Evolutionary conservation across 1,139 yeast genomes (phyloP).

Genomic region (Candida mesenterica): DNA sequence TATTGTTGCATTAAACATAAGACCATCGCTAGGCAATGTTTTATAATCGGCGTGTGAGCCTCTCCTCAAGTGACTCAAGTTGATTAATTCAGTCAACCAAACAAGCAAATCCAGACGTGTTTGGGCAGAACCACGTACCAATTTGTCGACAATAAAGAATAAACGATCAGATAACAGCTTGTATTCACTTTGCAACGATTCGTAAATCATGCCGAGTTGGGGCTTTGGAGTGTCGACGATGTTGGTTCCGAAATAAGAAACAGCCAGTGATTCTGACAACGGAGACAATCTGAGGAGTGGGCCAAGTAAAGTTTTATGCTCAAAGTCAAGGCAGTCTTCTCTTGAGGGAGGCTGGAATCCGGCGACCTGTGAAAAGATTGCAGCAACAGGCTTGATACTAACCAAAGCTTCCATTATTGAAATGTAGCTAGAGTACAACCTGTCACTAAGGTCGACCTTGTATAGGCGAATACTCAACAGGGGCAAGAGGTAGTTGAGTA

Average conservation of each 20-base stretch:
- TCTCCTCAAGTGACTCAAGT: conserved; percentile 79
- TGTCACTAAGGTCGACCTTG: conserved; percentile 40
- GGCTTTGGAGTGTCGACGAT: conserved; percentile 36
- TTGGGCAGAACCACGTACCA: conserved; percentile 70
- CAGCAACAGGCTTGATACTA: conserved; percentile 60
- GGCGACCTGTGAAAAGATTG: conserved; percentile 54
- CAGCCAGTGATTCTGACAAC: conserved; percentile 44
- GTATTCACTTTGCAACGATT: conserved; percentile 60
- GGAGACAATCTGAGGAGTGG: conserved; percentile 79
- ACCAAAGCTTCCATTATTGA: conserved; percentile 60
- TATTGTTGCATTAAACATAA: conserved; percentile 74
- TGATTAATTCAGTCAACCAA: conserved; percentile 71
- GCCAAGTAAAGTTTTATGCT: conserved; percentile 67
- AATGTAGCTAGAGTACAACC: conserved; percentile 50
- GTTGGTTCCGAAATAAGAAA: conserved; percentile 45
- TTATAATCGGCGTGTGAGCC: conserved; percentile 79
- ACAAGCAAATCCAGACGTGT: conserved; percentile 62
- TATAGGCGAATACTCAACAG: conserved; percentile 32
- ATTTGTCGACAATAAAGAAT: conserved; percentile 66
- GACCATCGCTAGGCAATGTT: conserved; percentile 72
- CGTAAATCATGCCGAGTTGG: conserved; percentile 48
- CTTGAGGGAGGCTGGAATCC: conserved; percentile 39
- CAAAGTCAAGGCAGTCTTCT: conserved; percentile 51
- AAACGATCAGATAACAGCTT: conserved; percentile 56
- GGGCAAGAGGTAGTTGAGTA: conserved; percentile 58